A percentile compares a stretch with the other conserved stretches of the same genome.
Conservation (phyloP, 2,329 filamentous ascomycete genomes). For the Podosphaera aphanis region DNA sequence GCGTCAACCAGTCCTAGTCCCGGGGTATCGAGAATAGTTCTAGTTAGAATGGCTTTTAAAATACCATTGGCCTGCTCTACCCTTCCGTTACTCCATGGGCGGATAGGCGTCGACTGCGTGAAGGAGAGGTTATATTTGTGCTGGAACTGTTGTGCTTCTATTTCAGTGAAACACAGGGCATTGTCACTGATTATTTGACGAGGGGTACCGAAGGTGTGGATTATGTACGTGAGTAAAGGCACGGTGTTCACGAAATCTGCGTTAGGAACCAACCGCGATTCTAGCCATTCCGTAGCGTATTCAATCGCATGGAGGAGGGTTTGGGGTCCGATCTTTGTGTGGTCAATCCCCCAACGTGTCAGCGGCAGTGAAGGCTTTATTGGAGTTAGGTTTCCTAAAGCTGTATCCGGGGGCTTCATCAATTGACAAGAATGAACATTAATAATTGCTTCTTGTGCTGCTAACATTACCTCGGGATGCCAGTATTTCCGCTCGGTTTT, state of each 20-base stretch:
- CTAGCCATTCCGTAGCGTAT: neutral
- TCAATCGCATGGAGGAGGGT: neutral
- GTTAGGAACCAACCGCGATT: neutral
- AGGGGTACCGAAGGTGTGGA: neutral
- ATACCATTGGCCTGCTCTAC: neutral
- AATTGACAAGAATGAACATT: neutral
- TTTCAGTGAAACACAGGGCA: neutral
- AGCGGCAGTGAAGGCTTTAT: neutral
- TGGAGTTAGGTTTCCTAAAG: neutral
- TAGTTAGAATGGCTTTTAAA: neutral
- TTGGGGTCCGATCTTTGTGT: neutral
- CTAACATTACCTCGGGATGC: neutral
- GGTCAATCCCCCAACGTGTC: neutral
- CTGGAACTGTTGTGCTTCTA: neutral
- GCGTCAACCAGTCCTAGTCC: neutral
- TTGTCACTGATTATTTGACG: neutral
- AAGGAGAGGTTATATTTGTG: neutral
- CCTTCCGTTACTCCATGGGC: neutral
- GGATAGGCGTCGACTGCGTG: neutral
- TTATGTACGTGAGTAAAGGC: neutral
- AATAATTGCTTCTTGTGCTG: neutral
- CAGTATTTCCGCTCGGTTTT: neutral
- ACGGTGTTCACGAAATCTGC: neutral
- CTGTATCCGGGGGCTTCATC: neutral
- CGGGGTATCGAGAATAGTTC: neutral